Evolutionary conservation across 2,329 filamentous ascomycete species (phyloP), one percentile per base, ranked within the genome.

Genomic region (Didymella glomerata): DNA sequence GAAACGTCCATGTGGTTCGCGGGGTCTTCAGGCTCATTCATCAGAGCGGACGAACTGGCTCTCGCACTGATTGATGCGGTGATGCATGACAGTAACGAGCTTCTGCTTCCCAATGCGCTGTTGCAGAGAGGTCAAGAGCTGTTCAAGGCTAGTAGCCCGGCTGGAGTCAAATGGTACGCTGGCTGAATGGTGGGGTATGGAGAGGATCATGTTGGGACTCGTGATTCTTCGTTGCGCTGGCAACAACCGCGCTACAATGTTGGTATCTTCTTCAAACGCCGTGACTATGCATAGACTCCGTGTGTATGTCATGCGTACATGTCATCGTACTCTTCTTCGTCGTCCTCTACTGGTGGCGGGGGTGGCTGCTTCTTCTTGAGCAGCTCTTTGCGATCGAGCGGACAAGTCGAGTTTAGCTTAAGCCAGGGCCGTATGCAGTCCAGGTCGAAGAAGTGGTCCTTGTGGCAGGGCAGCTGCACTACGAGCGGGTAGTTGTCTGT

Each of bases 401-500:
- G 86, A 75, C 86, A 89, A 20, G 86, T 88, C 9, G 85, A 84
- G 62, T 87, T 85, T 54, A 89, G 77, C 64, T 87, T 83, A 62
- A 89, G 74, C 87, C 87, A 89, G 0, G 87, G 86, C 57, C 82
- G 77, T 61, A 89, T 85, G 73, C 87, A 89, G 67, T 89, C 86
- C 25, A 89, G 73, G 75, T 89, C 87, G 73, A 88, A 89, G 20
- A 85, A 68, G 71, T 89, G 87, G 36, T 83, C 83, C 16, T 83
- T 79, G 70, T 88, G 85, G 64, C 87, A 89, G 10, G 86, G 85
- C 30, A 89, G 72, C 27, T 82, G 80, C 45, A 89, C 86, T 34
- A 89, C 84, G 18, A 89, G 82, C n/a, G 87, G 86, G 65, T 88
- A 86, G 44, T 82, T 64, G 64, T 88, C 80, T 81, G 61, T 57